A percentile compares a stretch with the other conserved stretches of the same genome.
Conservation (phyloP, 1,284 basidiomycete species). For the Stereum hirsutum region DNA sequence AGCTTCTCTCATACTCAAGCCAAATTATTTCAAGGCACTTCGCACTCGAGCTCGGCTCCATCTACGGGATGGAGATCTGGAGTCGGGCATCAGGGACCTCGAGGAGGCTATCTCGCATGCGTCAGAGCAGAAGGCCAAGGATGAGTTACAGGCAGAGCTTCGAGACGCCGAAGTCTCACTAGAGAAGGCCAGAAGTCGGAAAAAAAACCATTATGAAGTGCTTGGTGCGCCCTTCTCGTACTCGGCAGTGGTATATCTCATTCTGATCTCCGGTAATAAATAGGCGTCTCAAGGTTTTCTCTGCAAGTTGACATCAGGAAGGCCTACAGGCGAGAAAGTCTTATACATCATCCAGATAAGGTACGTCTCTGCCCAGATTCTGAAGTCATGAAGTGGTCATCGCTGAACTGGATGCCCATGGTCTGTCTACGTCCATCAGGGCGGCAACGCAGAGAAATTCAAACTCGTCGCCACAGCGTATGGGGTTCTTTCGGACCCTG, state of each 20-base stretch:
- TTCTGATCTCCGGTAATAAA: not conserved
- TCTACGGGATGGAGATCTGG: conserved; percentile 29
- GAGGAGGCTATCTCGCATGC: conserved; percentile 27
- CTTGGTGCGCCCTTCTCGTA: not conserved
- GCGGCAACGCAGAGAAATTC: conserved; percentile 5
- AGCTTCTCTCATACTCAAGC: conserved; percentile 25
- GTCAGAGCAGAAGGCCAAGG: too few species aligned
- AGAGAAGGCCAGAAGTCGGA: not conserved
- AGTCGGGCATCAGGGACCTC: conserved; percentile 35
- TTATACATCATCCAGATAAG: conserved; percentile 28
- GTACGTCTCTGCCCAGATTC: conserved; percentile 4
- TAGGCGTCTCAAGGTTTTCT: conserved; percentile 9
- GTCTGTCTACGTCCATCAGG: not conserved
- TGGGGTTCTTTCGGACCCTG: conserved; percentile 1
- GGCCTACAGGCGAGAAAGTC: conserved; percentile 22
- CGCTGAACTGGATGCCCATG: not conserved
- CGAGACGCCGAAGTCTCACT: conserved; percentile 1
- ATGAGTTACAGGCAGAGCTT: conserved; percentile 16
- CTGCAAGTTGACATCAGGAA: conserved; percentile 26
- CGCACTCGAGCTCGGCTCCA: conserved; percentile 32
- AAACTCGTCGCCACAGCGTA: conserved; percentile 2
- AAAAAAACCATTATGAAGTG: conserved; percentile 1
- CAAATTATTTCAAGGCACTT: conserved; percentile 32
- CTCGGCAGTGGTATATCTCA: not conserved
- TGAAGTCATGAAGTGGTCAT: too few species aligned